Conservation (phyloP, 352 stramenopile species). For the Globisporangium rhizosaccharum region DNA sequence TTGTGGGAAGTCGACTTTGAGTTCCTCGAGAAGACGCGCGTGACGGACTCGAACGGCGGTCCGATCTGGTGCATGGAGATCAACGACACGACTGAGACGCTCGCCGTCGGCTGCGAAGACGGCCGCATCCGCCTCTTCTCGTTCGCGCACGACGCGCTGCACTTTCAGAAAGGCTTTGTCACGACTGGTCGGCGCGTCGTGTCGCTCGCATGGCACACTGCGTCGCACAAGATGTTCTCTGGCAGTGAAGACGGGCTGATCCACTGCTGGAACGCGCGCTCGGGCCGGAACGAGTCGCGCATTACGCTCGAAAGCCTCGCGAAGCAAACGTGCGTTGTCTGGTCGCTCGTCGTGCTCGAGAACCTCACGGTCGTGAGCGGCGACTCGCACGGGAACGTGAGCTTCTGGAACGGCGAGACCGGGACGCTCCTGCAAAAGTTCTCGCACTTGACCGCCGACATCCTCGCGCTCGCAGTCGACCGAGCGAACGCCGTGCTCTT, state of each 20-base stretch:
- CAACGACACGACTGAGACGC: constrained; percentile 40
- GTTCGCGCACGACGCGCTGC: constrained; percentile 61
- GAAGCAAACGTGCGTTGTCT: constrained; percentile 83
- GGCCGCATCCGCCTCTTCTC: constrained; percentile 87
- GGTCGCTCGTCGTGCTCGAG: constrained; percentile 86
- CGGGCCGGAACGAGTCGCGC: constrained; percentile 71
- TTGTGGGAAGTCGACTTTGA: constrained; percentile 82
- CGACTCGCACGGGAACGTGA: constrained; percentile 90
- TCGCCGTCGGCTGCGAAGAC: constrained; percentile 89
- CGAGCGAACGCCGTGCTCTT: constrained; percentile 86
- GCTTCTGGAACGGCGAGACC: constrained; percentile 91
- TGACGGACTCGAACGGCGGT: constrained; percentile 84
- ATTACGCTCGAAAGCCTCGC: constrained; percentile 81
- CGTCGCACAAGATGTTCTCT: constrained; percentile 76
- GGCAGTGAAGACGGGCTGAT: constrained; percentile 84
- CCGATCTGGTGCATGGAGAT: constrained; percentile 86
- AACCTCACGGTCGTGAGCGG: constrained; percentile 91
- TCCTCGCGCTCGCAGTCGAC: constrained; percentile 85
- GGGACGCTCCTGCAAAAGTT: constrained; percentile 91
- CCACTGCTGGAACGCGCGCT: constrained; percentile 79
- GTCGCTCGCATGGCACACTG: constrained; percentile 74
- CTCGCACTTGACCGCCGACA: constrained; percentile 88
- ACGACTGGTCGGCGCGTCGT: constrained; percentile 72
- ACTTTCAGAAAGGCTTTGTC: constrained; percentile 83
- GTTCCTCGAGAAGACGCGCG: constrained; percentile 61